Conservation (phyloP, 2,329 filamentous ascomycete genomes). For the Aureobasidium sp. region DNA sequence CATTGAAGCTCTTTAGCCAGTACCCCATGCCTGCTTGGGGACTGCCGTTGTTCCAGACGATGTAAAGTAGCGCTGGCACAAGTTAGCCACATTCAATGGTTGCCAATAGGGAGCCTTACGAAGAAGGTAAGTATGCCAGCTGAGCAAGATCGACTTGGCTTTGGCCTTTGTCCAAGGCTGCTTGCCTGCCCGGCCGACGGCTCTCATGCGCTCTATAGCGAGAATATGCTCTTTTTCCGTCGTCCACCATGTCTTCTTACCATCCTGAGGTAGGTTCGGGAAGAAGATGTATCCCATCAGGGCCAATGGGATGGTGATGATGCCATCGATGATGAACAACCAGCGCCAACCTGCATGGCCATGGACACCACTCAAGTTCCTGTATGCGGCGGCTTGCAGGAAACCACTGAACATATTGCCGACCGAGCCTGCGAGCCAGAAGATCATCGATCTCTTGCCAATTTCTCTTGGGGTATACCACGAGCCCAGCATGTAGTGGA, state of each 20-base stretch:
- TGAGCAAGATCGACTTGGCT: constrained; percentile 13
- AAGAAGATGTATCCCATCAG: constrained; percentile 62
- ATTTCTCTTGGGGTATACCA: constrained; percentile 70
- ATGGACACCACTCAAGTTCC: constrained; percentile 49
- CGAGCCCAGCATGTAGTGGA: constrained; percentile 66
- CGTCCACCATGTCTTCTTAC: constrained; percentile 22
- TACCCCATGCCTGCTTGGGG: constrained; percentile 21
- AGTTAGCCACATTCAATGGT: neutral
- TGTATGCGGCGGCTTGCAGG: constrained; percentile 61
- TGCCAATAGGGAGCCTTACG: neutral
- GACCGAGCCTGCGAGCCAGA: constrained; percentile 65
- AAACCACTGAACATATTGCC: constrained; percentile 70
- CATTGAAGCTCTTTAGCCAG: constrained; percentile 22
- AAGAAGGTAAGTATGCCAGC: constrained; percentile 21
- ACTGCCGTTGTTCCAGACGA: constrained; percentile 16
- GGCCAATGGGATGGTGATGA: constrained; percentile 63
- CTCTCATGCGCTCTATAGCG: constrained; percentile 17
- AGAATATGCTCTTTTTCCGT: constrained; percentile 18
- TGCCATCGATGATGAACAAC: constrained; percentile 63
- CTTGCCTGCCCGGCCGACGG: constrained; percentile 16
- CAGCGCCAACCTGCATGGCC: constrained; percentile 65
- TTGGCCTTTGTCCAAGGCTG: constrained; percentile 18
- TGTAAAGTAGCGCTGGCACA: constrained; percentile 11
- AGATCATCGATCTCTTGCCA: constrained; percentile 67
- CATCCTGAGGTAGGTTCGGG: constrained; percentile 51